A percentile compares a stretch with the other conserved stretches of the same genome.
These are phyloP conservation scores for Simplicillium sp. DNA, from an alignment of 2,329 filamentous ascomycete species.

Conservation along the genomic window DNA sequence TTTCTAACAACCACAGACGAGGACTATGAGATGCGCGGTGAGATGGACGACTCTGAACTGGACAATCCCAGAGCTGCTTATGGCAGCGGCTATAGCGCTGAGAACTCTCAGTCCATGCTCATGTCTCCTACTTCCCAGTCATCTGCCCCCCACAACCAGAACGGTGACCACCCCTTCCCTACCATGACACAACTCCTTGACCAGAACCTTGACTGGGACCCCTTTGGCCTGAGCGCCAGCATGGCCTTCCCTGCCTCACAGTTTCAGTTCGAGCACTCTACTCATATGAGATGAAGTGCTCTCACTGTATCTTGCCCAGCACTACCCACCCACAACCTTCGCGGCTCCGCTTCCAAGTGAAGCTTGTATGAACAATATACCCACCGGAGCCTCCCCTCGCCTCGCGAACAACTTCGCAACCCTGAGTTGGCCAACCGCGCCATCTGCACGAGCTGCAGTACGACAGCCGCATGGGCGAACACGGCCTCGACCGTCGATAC, in stretches of 20 bases:
- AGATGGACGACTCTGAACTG: constrained; percentile 74
- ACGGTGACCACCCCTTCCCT: constrained; percentile 40
- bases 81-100: constrained; percentile 38
- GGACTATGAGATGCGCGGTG: constrained; percentile 87
- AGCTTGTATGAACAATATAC: background rate
- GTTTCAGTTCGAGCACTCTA: constrained; percentile 62
- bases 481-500: too few species aligned
- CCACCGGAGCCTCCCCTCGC: too few species aligned
- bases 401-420: too few species aligned
- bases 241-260: constrained; percentile 89
- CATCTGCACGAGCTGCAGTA: too few species aligned
- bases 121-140: constrained; percentile 26
- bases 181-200: constrained; percentile 58
- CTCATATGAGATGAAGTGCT: constrained; percentile 29
- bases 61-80: constrained; percentile 55
- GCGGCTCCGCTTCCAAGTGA: too few species aligned
- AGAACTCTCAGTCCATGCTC: constrained; percentile 23
- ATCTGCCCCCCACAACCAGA: constrained; percentile 20
- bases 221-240: constrained; percentile 84
- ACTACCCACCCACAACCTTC: background rate
- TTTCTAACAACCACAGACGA: constrained; percentile 65
- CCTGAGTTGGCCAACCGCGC: too few species aligned
- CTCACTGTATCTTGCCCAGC: background rate
- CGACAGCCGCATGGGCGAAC: too few species aligned
- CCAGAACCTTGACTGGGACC: constrained; percentile 83